Percentiles rank a stretch among this genome's conserved stretches.
phyloP scores from a whole-genome alignment of 2,329 filamentous ascomycete genomes.

The Penicillium vulpinum region DNA sequence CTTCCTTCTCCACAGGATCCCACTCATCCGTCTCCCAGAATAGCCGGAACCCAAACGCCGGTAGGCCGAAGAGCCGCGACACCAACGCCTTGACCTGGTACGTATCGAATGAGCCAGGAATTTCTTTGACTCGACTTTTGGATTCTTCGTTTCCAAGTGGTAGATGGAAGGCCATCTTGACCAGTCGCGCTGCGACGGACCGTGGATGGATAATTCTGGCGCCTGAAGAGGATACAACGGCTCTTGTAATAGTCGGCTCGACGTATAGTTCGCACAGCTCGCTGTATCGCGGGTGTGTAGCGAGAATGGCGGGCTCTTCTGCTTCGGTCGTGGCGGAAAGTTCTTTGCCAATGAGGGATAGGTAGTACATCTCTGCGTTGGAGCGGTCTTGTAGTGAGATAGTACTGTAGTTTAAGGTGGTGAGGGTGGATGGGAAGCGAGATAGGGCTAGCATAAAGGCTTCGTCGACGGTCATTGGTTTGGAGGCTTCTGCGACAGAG shows the following conservation, averaged over 20 bases:
- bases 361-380: conserved; percentile 92
- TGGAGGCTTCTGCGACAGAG: conserved; percentile 34
- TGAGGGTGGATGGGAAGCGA: conserved; percentile 64
- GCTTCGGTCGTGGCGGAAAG: conserved; percentile 48
- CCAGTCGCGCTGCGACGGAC: conserved; percentile 77
- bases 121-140: conserved; percentile 47
- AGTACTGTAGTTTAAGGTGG: conserved; percentile 58
- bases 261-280: conserved; percentile 77
- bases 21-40: conserved; percentile 90
- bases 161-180: conserved; percentile 63
- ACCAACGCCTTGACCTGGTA: conserved; percentile 81
- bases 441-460: conserved; percentile 86
- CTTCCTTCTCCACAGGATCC: conserved; percentile 71
- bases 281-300: conserved; percentile 68
- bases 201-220: conserved; percentile 61
- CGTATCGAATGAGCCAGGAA: conserved; percentile 76
- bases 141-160: not conserved
- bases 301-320: conserved; percentile 57
- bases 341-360: conserved; percentile 77
- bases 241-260: conserved; percentile 63
- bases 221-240: conserved; percentile 38
- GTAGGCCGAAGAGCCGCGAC: conserved; percentile 65
- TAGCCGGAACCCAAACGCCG: conserved; percentile 65
- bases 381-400: conserved; percentile 73
- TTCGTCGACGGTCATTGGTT: conserved; percentile 63